Conservation (phyloP, 306 rosid species). For the Vicia sativa region DNA sequence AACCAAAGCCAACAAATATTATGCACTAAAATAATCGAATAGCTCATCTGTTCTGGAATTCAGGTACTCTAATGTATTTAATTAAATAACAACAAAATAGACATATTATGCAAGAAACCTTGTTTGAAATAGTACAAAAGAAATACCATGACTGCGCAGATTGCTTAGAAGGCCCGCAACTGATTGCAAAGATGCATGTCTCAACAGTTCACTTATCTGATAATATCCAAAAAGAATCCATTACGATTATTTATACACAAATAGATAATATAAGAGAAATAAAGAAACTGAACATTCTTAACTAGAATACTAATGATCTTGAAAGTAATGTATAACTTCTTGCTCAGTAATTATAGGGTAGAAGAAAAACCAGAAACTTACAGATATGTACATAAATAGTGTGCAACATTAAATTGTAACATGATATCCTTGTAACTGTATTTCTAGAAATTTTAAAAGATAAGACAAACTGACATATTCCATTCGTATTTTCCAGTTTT, state of each 20-base stretch:
- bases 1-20: constrained; percentile 15
- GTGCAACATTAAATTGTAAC: constrained; percentile 14
- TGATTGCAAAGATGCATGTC: constrained; percentile 71
- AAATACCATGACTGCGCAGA: constrained; percentile 79
- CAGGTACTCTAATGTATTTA: background rate
- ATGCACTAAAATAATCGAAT: constrained; percentile 18
- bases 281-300: constrained; percentile 19
- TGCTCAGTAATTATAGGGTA: constrained; percentile 12
- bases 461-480: background rate
- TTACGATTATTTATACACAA: constrained; percentile 27
- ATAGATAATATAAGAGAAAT: constrained; percentile 13
- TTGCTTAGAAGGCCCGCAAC: constrained; percentile 73
- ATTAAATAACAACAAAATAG: constrained; percentile 18
- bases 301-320: background rate
- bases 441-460: constrained; percentile 6
- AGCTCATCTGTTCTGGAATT: background rate
- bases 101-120: constrained; percentile 25
- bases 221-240: constrained; percentile 37
- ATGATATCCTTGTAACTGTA: constrained; percentile 5
- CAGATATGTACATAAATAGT: background rate
- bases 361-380: constrained; percentile 23
- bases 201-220: constrained; percentile 74
- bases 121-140: constrained; percentile 21
- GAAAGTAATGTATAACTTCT: background rate
- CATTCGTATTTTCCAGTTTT: background rate